Evolutionary conservation across 2,329 filamentous ascomycete species (phyloP), one percentile per base, ranked within the genome.

Genomic region (Cladosporium sp.): DNA sequence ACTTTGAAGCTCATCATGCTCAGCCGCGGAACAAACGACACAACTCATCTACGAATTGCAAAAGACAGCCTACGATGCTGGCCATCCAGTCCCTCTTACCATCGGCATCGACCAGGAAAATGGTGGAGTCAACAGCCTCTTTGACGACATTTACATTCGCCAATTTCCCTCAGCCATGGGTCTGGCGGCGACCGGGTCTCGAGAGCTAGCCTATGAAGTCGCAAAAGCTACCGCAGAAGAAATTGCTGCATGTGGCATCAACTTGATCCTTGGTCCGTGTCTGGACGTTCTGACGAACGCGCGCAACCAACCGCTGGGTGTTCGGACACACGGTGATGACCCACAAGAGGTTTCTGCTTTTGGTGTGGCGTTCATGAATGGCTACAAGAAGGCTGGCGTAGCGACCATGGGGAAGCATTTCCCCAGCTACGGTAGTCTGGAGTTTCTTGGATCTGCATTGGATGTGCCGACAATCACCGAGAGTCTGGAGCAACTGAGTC

Each of bases 121-220:
- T 82, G 93, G 93, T 57, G 91, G 92, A 3, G 92, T 96, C 68
- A 97, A 96, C 73, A 96, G 89, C 70, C 79, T 97, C 2, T 96
- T 95, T 63, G 92, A 97, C 67, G 90, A 96, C 61, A 89, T 93
- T 63, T 93, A 91, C 66, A 92, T 97, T 59, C 90, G 89, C 58
- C 93, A 97, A 67, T 99, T 96, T 60, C 93, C 93, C 7, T 96
- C 91, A 64, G 88, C 92, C 56, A 97, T 99, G 92, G 92, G 91
- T 12, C 80, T 96, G 54, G 90, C 92, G n/a, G 93, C 93, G 18
- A 90, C 91, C 4, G 89, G 91, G 18, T 91, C 86, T 9, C 85
- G 84, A 30, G 83, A 93, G 9, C 75, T 97, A 49, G 89, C 92
- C 5, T 95, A 92, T 65, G 86, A 92, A 59, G 84, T 97, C 50